Evolutionary conservation across 2,329 filamentous ascomycete genomes (phyloP), one percentile per base, ranked within the genome.

Genomic region (Epicoccum sorghinum): DNA sequence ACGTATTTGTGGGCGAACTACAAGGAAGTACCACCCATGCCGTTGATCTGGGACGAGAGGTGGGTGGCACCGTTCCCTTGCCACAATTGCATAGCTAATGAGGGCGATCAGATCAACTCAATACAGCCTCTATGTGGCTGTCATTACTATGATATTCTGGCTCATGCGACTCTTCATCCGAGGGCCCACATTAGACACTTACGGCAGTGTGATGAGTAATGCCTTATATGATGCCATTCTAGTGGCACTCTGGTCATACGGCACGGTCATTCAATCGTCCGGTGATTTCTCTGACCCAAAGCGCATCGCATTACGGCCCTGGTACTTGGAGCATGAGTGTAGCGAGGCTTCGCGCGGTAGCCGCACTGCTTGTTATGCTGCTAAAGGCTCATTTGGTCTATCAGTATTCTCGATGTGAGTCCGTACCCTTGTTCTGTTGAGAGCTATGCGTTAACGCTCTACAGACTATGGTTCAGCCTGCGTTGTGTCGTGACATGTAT

Each of bases 11-110:
- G 56, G 32, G 64, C 64, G 29, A 67, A 65, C 12, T 56, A 65
- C 42, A 51, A 48, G 6, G 50, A 60, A 5, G 46, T 66, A 14
- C 55, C 62, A 2, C 22, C 58, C 3, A 55, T 66, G 41, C 60
- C 64, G 1, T n/a, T 58, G 23, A 44, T 61, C 2, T 67, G 64
- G 63, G 60, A 61, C 38, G 52, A 65, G 47, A 58, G 47, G 63
- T 61, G 36, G 29, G 33, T 25, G 23, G 35, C n/a, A 18, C 14
- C 22, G 4, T 7, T 3, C 1, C 9, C 14, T 23, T 3, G 5
- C 18, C 7, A 13, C 22, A 10, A 10, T n/a, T 9, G 4, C 12
- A 22, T 24, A 13, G 8, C 50, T 47, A 14, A 50, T 0, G 4
- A 30, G 13, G 3, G 10, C 23, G 2, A 13, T 0, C 14, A 64